phyloP scores from a whole-genome alignment of 768 basidiomycete species.

The Pholiota microspora region DNA sequence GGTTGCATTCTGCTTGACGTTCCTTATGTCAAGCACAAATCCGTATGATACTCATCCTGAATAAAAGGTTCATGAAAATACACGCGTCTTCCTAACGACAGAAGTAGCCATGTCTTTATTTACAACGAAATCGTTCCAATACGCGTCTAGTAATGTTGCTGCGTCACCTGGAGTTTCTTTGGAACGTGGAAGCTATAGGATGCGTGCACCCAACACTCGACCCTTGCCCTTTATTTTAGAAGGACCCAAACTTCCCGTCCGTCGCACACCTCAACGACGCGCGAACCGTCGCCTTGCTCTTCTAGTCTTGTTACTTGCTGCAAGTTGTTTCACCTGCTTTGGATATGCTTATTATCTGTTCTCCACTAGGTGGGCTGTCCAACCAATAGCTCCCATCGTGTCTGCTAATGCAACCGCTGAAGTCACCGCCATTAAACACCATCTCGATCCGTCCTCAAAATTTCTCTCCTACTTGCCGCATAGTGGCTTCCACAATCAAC shows the following conservation, averaged over 20 bases:
- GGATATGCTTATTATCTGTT: slow-evolving; percentile 63
- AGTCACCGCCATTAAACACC: slow-evolving; percentile 22
- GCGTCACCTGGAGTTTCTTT: slow-evolving; percentile 63
- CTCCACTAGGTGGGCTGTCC: slow-evolving; percentile 54
- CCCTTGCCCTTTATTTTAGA: slow-evolving; percentile 15
- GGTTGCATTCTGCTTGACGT: neutral
- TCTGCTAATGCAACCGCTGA: slow-evolving; percentile 27
- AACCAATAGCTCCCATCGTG: slow-evolving; percentile 13
- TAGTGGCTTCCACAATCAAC: slow-evolving; percentile 84
- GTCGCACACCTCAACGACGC: slow-evolving; percentile 14
- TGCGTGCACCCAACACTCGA: slow-evolving; percentile 42
- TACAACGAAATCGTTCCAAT: slow-evolving; percentile 1
- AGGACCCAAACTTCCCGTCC: slow-evolving; percentile 5
- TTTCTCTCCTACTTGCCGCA: slow-evolving; percentile 81
- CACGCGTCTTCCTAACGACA: neutral
- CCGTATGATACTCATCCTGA: neutral
- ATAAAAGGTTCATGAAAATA: neutral
- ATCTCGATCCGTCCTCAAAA: slow-evolving; percentile 23
- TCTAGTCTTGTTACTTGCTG: slow-evolving; percentile 44
- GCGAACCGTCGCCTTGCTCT: slow-evolving; percentile 31
- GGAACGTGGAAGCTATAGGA: slow-evolving; percentile 66
- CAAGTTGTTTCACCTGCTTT: slow-evolving; percentile 53
- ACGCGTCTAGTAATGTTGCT: slow-evolving; percentile 6
- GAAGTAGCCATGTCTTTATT: neutral
- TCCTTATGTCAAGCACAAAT: neutral